Percentiles rank a stretch among this genome's conserved stretches.
Evolutionary conservation across 306 rosid genomes (phyloP).

Genomic region (Sphenostylis stenocarpa): DNA sequence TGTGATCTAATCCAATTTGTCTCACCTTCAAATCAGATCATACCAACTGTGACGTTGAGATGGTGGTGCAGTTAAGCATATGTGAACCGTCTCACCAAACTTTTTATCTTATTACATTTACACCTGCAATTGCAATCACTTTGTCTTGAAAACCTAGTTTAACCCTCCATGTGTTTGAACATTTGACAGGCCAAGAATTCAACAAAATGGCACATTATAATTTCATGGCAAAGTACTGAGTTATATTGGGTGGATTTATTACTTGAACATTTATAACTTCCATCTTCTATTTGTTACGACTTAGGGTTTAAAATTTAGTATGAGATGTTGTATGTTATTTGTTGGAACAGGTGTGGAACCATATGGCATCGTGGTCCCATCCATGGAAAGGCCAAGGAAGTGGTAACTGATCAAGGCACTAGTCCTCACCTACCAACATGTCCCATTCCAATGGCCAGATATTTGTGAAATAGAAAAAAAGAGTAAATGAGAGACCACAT

Average conservation of each 20-base stretch:
- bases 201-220: no score
- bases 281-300: no score
- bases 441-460: conserved; percentile 2
- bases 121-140: conserved; percentile 13
- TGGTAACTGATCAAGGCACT: conserved; percentile 39
- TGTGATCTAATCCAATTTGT: background rate
- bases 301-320: no score
- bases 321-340: no score
- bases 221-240: no score
- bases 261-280: no score
- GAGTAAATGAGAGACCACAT: background rate
- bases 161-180: no score
- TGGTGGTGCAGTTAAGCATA: conserved; percentile 8
- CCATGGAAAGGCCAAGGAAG: conserved; percentile 1
- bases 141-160: background rate
- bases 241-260: no score
- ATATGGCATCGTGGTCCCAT: conserved; percentile 28
- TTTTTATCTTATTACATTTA: background rate
- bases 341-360: conserved; percentile 47
- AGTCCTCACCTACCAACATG: conserved; percentile 48
- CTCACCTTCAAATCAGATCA: conserved; percentile 10
- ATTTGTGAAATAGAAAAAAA: background rate
- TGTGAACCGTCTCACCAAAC: conserved; percentile 7
- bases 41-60: background rate
- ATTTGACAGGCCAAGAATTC: no score